These are phyloP conservation scores for Eucalyptus erythrocorys DNA, from an alignment of 345 rosid genomes.

Conservation along the genomic window DNA sequence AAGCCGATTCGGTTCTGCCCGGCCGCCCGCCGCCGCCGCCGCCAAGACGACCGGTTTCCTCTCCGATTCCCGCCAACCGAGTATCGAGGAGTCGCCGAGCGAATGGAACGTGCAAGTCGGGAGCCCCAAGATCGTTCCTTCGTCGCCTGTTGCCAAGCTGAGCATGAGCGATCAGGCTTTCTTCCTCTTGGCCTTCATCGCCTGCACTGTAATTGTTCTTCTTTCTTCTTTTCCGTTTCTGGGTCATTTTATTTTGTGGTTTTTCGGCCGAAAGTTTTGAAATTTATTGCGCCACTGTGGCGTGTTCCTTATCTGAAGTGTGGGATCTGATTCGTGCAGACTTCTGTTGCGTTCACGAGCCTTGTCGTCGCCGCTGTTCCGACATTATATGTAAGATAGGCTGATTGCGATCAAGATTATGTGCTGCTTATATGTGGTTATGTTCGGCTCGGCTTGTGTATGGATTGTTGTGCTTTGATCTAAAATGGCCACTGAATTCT, in stretches of 20 bases:
- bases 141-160: conserved; percentile 25
- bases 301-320: background rate
- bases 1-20: conserved; percentile 1
- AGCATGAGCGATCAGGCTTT: conserved; percentile 65
- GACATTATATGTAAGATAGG: conserved; percentile 59
- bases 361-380: conserved; percentile 73
- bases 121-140: conserved; percentile 24
- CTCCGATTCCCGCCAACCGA: conserved; percentile 1
- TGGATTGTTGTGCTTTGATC: background rate
- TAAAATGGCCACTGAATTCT: background rate
- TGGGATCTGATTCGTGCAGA: conserved; percentile 28
- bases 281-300: background rate
- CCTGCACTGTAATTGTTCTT: conserved; percentile 50
- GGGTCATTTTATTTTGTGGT: background rate
- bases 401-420: background rate
- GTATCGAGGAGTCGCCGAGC: conserved; percentile 10
- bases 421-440: background rate
- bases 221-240: background rate
- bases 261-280: background rate
- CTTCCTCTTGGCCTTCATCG: conserved; percentile 64
- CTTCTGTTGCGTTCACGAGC: conserved; percentile 73
- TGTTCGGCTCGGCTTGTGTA: background rate
- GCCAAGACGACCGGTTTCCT: background rate
- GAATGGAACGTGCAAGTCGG: conserved; percentile 42
- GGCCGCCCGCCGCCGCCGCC: background rate